Conservation (phyloP, 306 rosid species). For the Sindora glabra region DNA sequence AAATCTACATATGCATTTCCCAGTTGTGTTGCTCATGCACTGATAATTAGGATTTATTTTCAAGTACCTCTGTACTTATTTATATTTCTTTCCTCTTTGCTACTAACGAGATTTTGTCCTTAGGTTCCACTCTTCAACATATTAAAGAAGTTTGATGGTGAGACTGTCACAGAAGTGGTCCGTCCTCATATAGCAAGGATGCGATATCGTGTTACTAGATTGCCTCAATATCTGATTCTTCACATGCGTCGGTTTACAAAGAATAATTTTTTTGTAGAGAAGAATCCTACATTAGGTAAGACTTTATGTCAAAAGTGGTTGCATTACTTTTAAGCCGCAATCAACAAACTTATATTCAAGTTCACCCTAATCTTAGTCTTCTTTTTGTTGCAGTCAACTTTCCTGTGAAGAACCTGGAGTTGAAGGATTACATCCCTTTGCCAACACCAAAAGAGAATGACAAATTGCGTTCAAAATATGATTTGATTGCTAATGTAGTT, state of each 20-base stretch:
- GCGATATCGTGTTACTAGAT: conserved; percentile 79
- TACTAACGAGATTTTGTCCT: background rate
- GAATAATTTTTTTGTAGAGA: conserved; percentile 94
- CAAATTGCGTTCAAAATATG: conserved; percentile 70
- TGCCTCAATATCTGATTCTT: conserved; percentile 74
- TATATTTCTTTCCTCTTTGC: too few relatives aligned
- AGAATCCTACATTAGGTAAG: conserved; percentile 90
- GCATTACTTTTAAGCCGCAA: background rate
- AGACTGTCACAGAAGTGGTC: conserved; percentile 84
- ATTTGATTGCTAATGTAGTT: conserved; percentile 82
- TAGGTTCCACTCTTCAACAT: conserved; percentile 96
- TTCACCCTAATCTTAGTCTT: conserved; percentile 1
- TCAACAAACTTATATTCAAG: background rate
- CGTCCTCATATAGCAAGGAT: conserved; percentile 90
- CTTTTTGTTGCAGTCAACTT: conserved; percentile 60
- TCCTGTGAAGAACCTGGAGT: conserved; percentile 92
- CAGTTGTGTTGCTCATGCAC: background rate
- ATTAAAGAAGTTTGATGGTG: conserved; percentile 92
- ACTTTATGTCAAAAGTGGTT: background rate
- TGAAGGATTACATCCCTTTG: conserved; percentile 94
- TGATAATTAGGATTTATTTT: background rate
- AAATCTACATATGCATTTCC: background rate
- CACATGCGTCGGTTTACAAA: conserved; percentile 94
- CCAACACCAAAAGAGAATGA: conserved; percentile 67
- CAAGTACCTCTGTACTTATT: conserved; percentile 30